Conservation (phyloP, 2,329 filamentous ascomycete species). For the Neofusicoccum kwambonambiense region DNA sequence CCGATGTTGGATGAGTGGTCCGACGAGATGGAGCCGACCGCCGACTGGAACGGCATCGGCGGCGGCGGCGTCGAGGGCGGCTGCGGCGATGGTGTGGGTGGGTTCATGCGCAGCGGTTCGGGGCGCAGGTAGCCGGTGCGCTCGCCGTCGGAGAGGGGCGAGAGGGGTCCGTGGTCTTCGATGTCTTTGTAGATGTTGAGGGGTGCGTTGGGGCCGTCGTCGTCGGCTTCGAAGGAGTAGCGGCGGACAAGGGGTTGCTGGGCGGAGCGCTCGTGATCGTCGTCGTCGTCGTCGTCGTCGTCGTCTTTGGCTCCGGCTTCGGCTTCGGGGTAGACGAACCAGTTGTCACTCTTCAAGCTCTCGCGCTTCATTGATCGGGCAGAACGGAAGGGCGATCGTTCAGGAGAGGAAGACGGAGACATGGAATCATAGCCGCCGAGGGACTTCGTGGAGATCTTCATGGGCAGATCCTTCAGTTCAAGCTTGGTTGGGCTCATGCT, state of each 20-base stretch:
- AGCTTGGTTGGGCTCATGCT: slow-evolving; percentile 2
- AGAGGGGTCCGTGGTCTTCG: slow-evolving; percentile 22
- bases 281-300: background rate
- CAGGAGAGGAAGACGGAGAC: slow-evolving; percentile 20
- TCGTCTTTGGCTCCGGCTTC: background rate
- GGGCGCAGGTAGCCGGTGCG: slow-evolving; percentile 29
- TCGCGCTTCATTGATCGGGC: slow-evolving; percentile 19
- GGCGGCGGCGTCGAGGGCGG: background rate
- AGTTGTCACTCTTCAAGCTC: slow-evolving; percentile 46
- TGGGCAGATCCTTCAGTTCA: slow-evolving; percentile 14
- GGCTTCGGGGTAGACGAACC: slow-evolving; percentile 40
- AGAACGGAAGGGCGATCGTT: slow-evolving; percentile 24
- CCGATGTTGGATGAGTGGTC: slow-evolving; percentile 24
- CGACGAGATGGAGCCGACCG: slow-evolving; percentile 5
- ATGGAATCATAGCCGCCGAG: slow-evolving; percentile 27
- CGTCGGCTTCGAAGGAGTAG: slow-evolving; percentile 16
- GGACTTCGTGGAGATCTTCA: slow-evolving; percentile 32
- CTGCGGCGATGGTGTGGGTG: slow-evolving; percentile 41
- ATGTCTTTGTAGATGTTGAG: background rate
- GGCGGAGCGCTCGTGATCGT: background rate
- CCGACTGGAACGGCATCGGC: slow-evolving; percentile 8
- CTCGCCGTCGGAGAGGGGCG: background rate
- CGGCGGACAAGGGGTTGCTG: background rate
- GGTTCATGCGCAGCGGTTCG: slow-evolving; percentile 49
- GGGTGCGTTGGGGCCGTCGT: background rate